A percentile compares a stretch with the other conserved stretches of the same genome.
Evolutionary conservation across 2,329 filamentous ascomycete species (phyloP).

Genomic region (Hypoxylon sp.): DNA sequence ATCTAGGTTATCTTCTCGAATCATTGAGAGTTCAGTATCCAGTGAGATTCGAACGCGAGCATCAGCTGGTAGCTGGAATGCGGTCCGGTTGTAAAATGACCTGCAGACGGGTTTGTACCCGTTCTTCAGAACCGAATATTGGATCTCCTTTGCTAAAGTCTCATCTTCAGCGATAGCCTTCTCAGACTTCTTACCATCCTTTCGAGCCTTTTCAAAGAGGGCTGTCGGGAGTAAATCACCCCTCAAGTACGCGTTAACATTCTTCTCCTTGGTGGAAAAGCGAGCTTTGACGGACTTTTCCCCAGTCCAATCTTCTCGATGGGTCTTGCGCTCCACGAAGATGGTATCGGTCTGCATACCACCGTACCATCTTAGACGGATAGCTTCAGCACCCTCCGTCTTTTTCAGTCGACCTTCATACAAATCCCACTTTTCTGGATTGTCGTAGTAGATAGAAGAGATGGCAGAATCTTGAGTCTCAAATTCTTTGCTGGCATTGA

Average conservation of each 20-base stretch:
- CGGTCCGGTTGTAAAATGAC: constrained; percentile 97
- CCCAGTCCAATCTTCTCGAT: constrained; percentile 98
- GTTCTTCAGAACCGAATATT: constrained; percentile 90
- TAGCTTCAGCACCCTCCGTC: constrained; percentile 95
- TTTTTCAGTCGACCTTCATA: constrained; percentile 96
- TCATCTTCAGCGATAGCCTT: constrained; percentile 93
- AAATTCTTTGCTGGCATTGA: constrained; percentile 97
- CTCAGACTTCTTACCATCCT: constrained; percentile 91
- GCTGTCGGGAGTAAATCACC: constrained; percentile 85
- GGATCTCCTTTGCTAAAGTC: constrained; percentile 87
- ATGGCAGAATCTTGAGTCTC: constrained; percentile 90
- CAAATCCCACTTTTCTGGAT: constrained; percentile 90
- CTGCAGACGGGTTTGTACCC: constrained; percentile 88
- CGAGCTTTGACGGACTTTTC: constrained; percentile 99
- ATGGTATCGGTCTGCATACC: constrained; percentile 95
- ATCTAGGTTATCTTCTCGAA: constrained; percentile 93
- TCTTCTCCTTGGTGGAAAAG: constrained; percentile 95
- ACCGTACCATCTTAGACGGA: constrained; percentile 96
- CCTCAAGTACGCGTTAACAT: constrained; percentile 88
- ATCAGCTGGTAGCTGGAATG: constrained; percentile 96
- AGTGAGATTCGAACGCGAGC: constrained; percentile 95
- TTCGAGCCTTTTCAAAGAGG: constrained; percentile 96
- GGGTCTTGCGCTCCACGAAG: constrained; percentile 97
- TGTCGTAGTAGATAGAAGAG: constrained; percentile 98
- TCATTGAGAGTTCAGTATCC: constrained; percentile 94